phyloP scores from a whole-genome alignment of 2,329 filamentous ascomycete species.

The Fusarium solani-melongenae region DNA sequence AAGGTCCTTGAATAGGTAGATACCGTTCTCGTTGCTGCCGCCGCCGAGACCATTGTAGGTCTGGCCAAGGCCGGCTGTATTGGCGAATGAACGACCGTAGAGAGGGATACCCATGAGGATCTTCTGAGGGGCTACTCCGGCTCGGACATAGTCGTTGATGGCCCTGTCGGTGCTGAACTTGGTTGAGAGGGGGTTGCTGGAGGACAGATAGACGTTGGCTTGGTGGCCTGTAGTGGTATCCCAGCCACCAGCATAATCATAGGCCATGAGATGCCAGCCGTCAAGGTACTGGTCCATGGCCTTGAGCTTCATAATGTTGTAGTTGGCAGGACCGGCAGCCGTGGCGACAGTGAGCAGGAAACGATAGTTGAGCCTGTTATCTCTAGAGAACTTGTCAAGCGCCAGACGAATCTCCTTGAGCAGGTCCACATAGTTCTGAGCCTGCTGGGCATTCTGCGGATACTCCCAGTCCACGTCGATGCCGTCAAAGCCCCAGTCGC shows the following conservation, averaged over 20 bases:
- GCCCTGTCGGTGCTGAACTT: conserved; percentile 77
- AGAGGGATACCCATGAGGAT: conserved; percentile 81
- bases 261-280: conserved; percentile 73
- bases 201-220: conserved; percentile 72
- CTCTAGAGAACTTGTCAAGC: conserved; percentile 55
- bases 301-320: conserved; percentile 60
- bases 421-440: conserved; percentile 41
- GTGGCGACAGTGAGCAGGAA: conserved; percentile 64
- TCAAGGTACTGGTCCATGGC: conserved; percentile 69
- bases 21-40: conserved; percentile 67
- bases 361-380: conserved; percentile 55
- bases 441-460: conserved; percentile 53
- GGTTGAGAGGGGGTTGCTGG: conserved; percentile 64
- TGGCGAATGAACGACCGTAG: conserved; percentile 80
- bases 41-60: conserved; percentile 71
- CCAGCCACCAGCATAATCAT: conserved; percentile 79
- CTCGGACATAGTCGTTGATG: conserved; percentile 61
- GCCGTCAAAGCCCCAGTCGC: conserved; percentile 72
- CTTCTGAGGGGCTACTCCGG: conserved; percentile 70
- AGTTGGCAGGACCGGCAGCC: conserved; percentile 60
- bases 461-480: conserved; percentile 70
- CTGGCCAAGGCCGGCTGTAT: conserved; percentile 74
- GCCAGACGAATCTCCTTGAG: conserved; percentile 47
- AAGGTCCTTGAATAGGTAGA: conserved; percentile 80
- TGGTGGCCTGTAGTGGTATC: conserved; percentile 72